Percentiles rank a stretch among this genome's conserved stretches.
phyloP scores from a whole-genome alignment of 208 protist genomes.

The Wallacemonas sp. region DNA sequence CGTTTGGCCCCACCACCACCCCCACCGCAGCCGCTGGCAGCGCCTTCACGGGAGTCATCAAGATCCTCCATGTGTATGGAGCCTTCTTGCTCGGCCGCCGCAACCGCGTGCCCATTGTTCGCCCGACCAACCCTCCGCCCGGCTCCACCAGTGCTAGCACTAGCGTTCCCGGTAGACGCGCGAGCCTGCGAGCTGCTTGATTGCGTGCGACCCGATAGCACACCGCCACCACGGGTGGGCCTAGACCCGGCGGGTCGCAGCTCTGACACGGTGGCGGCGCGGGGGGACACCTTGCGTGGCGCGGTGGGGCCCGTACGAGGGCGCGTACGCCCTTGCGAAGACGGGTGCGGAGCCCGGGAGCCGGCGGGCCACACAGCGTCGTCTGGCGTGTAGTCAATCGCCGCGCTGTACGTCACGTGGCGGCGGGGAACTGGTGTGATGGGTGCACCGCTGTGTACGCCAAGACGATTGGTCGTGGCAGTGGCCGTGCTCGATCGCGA shows the following conservation, averaged over 20 bases:
- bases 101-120: background rate
- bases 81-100: background rate
- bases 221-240: background rate
- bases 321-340: background rate
- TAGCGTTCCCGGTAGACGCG: no score
- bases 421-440: background rate
- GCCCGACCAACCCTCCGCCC: no score
- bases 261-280: background rate
- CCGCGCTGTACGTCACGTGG: conserved; percentile 1
- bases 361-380: background rate
- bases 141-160: no score
- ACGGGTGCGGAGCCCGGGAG: background rate
- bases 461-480: no score
- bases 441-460: no score
- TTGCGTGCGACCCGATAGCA: background rate
- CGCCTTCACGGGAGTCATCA: background rate
- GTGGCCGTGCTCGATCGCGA: no score
- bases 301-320: conserved; percentile 2
- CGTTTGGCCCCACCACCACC: background rate
- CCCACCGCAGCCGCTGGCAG: background rate
- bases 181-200: background rate
- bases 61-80: conserved; percentile 13
- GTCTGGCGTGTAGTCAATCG: background rate
- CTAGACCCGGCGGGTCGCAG: background rate
- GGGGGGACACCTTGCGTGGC: background rate